phyloP scores from a whole-genome alignment of 371 early-diverging fungal genomes.

The Hamiltosporidium tvaerminnensis region DNA sequence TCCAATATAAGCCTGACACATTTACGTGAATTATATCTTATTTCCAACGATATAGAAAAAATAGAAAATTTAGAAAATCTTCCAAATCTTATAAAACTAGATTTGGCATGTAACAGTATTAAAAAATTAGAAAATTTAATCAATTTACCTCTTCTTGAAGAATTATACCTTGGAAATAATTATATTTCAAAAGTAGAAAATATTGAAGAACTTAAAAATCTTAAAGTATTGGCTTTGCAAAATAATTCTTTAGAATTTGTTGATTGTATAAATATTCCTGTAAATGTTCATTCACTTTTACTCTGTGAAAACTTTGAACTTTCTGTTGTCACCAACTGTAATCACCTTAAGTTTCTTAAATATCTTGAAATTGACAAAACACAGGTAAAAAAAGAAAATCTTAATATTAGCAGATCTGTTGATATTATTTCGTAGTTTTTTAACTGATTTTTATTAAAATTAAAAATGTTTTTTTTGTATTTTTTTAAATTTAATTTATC shows the following conservation, averaged over 20 bases:
- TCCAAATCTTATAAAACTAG: conserved; percentile 26
- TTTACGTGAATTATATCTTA: conserved; percentile 39
- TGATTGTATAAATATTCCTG: not conserved
- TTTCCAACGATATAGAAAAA: conserved; percentile 35
- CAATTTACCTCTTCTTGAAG: conserved; percentile 7
- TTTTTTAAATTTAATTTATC: too few species aligned
- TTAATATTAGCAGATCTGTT: too few species aligned
- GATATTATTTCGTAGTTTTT: too few species aligned
- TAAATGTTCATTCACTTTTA: not conserved
- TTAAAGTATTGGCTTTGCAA: not conserved
- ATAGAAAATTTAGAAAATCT: conserved; percentile 9
- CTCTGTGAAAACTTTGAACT: not conserved
- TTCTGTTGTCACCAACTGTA: not conserved
- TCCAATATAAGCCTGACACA: not conserved
- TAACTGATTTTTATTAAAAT: too few species aligned
- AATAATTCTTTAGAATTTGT: not conserved
- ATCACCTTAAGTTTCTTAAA: not conserved
- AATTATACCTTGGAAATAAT: conserved; percentile 39
- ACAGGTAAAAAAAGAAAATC: not conserved
- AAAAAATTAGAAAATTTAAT: conserved; percentile 23
- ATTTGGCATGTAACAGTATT: conserved; percentile 40
- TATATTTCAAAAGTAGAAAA: conserved; percentile 21
- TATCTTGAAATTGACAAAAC: not conserved
- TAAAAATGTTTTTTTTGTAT: too few species aligned
- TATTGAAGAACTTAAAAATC: conserved; percentile 4